Base-by-base conservation (phyloP, 2,329 filamentous ascomycete species). In the Talaromyces marneffei region DNA sequence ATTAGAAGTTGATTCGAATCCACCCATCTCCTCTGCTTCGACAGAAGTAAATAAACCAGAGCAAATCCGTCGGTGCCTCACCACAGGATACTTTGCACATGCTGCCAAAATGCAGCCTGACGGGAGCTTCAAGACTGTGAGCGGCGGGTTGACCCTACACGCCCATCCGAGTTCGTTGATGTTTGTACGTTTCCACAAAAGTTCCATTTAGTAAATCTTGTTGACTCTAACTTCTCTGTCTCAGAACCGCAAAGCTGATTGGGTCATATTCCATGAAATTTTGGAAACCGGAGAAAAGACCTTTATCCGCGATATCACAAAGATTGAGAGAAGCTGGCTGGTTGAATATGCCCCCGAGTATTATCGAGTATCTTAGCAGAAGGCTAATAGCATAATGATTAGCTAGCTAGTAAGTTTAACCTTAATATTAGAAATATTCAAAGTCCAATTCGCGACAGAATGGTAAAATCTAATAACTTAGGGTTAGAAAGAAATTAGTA, bases 221-320 rank as follows among this genome's bases (percentile, higher is more conserved):
- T 65, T 68, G 56, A 70, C 62, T 9, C 59, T 14, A 16, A 8
- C 4, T 3, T 37, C 35, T 40, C 31, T n/a, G 4, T 60, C 54
- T 1, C 66, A 83, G 81, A 96, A 96, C 74, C 87, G 92, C 61
- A 97, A 95, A 78, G 91, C 91, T 10, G 92, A 97, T 65, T 97
- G 93, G 92, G 92, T 97, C 9, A 84, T 99, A 35, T 99, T 97
- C 71, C 89, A 95, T 69, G 93, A 97, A 77, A 86, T 96, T 39
- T 85, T 96, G 81, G 91, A 97, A 78, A 95, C 90, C 4, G 86
- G 88, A 9, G 85, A 85, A 65, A 97, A 97, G 80, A 92, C 85
- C 0, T 97, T 88, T 72, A 95, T 99, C 68, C 83, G 91, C 60
- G 93, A 97, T 74, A 80, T 97, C 62, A 94, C 88, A n/a, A 94